Conservation (phyloP, 331 rosid species). For the Acacia concinna region DNA sequence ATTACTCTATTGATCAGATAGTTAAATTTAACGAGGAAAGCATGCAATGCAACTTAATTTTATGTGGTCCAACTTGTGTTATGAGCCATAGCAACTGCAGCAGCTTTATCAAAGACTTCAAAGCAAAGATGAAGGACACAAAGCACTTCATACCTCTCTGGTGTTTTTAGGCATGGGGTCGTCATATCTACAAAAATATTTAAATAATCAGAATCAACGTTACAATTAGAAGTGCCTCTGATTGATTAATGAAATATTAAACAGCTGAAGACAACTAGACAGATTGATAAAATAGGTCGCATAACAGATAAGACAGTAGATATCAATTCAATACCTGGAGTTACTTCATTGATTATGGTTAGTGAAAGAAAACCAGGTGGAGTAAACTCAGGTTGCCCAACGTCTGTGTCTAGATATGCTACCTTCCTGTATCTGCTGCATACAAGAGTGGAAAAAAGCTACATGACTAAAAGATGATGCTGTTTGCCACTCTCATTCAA, state of each 20-base stretch:
- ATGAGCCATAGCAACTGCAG: neutral
- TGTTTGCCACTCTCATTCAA: neutral
- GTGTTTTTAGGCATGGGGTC: slow-evolving; percentile 81
- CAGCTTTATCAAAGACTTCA: neutral
- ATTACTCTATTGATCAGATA: neutral
- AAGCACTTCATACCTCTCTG: slow-evolving; percentile 67
- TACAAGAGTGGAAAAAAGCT: neutral
- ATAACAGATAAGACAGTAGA: neutral
- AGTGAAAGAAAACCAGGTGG: slow-evolving; percentile 84
- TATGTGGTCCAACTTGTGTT: neutral
- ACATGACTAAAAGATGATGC: neutral
- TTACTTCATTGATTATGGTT: slow-evolving; percentile 51
- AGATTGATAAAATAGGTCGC: neutral
- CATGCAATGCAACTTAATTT: slow-evolving; percentile 1
- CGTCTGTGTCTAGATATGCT: slow-evolving; percentile 89
- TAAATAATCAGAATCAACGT: neutral
- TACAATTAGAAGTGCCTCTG: neutral
- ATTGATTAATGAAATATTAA: neutral
- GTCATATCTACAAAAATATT: slow-evolving; percentile 52
- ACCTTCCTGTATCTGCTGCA: slow-evolving; percentile 62
- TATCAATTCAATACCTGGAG: slow-evolving; percentile 39
- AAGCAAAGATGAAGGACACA: slow-evolving; percentile 12
- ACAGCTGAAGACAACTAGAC: neutral
- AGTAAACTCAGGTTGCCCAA: slow-evolving; percentile 90
- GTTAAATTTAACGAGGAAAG: neutral